phyloP scores from a whole-genome alignment of 1,284 basidiomycete genomes.

The Leccinum fuscescens region DNA sequence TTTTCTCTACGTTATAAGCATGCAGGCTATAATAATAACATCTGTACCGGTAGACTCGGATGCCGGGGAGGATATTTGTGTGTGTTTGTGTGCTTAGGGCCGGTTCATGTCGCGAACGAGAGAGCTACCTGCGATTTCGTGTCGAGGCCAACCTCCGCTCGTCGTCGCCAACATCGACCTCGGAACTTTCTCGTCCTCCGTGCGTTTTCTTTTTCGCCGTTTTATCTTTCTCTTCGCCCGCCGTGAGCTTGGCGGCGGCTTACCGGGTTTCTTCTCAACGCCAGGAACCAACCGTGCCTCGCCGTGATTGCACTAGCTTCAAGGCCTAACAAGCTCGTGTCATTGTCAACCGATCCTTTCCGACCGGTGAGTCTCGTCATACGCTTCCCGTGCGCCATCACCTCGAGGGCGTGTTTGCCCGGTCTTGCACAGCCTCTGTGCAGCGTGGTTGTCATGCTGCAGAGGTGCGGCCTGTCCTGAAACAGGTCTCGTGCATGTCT shows the following conservation, averaged over 20 bases:
- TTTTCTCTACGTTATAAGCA: constrained; percentile 26
- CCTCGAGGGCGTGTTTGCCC: constrained; percentile 10
- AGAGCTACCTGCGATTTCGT: constrained; percentile 26
- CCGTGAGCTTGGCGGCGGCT: constrained; percentile 14
- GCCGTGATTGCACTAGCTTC: constrained; percentile 30
- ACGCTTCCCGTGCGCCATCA: constrained; percentile 4
- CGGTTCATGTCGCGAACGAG: constrained; percentile 28
- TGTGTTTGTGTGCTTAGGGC: constrained; percentile 35
- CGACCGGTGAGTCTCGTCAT: constrained; percentile 22
- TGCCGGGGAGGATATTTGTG: constrained; percentile 20
- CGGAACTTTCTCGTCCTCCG: constrained; percentile 14
- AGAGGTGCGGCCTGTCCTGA: constrained; percentile 15
- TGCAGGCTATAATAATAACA: constrained; percentile 19
- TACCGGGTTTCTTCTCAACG: constrained; percentile 19
- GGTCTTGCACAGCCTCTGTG: constrained; percentile 23
- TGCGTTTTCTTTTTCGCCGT: constrained; percentile 17
- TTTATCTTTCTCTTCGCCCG: background rate
- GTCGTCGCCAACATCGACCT: constrained; percentile 31
- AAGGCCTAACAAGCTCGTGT: constrained; percentile 25
- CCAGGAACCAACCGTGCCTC: constrained; percentile 26
- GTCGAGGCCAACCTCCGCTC: constrained; percentile 26
- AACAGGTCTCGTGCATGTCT: constrained; percentile 25
- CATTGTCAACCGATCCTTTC: constrained; percentile 12
- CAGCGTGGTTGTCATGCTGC: constrained; percentile 34
- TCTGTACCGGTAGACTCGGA: constrained; percentile 17